These are phyloP conservation scores for Yarrowia keelungensis DNA, from an alignment of 805 yeast genomes.

Conservation along the genomic window DNA sequence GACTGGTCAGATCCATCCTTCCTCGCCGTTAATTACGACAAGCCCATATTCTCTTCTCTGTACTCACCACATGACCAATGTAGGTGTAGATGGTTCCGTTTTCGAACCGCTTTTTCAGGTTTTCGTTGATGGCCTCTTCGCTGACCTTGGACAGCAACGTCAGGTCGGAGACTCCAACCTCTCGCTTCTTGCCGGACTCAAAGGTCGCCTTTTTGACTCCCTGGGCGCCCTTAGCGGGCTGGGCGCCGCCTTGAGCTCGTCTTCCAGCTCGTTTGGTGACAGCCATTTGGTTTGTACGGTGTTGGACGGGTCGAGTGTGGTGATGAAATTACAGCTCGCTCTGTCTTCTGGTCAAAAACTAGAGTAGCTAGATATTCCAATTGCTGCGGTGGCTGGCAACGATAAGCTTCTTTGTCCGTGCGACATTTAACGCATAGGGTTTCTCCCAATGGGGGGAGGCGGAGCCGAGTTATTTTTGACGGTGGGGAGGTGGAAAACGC, in stretches of 20 bases:
- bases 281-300: constrained; percentile 60
- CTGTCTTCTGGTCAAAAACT: background rate
- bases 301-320: background rate
- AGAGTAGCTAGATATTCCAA: constrained; percentile 26
- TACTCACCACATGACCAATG: constrained; percentile 51
- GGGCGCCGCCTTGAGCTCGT: constrained; percentile 62
- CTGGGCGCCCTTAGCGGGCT: constrained; percentile 50
- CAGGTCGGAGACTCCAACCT: constrained; percentile 97
- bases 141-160: constrained; percentile 87
- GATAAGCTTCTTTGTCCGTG: constrained; percentile 39
- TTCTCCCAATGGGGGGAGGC: constrained; percentile 37
- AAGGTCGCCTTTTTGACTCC: constrained; percentile 87
- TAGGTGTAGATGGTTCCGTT: constrained; percentile 79
- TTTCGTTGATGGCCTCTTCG: constrained; percentile 92
- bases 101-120: constrained; percentile 84
- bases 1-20: background rate
- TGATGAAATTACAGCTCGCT: background rate
- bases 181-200: constrained; percentile 86
- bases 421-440: constrained; percentile 38
- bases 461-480: constrained; percentile 36
- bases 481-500: too few relatives aligned
- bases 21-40: too few relatives aligned
- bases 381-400: constrained; percentile 39
- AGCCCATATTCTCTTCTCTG: background rate
- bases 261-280: constrained; percentile 76